Evolutionary conservation across 306 rosid genomes (phyloP).

Genomic region (Corylus heterophylla): DNA sequence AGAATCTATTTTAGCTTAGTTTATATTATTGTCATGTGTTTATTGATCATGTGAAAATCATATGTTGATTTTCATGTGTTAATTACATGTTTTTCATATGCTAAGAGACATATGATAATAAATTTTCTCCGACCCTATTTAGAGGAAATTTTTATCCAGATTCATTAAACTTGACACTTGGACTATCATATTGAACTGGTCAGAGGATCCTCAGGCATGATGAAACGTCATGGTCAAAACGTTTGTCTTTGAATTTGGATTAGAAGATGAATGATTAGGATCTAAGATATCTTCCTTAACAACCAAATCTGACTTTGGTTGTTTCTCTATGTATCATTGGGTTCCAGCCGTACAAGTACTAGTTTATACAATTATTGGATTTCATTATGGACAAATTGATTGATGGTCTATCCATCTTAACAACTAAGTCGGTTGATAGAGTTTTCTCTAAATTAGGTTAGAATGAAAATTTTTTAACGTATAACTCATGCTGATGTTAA

Average conservation of each 20-base stretch:
- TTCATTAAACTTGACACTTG: not conserved
- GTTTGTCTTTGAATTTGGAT: not conserved
- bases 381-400: slow-evolving; percentile 1
- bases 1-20: too few species aligned
- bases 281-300: not conserved
- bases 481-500: too few species aligned
- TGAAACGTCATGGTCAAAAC: not conserved
- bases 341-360: not conserved
- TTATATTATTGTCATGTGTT: too few species aligned
- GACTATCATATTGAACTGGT: not conserved
- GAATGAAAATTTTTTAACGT: too few species aligned
- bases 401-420: slow-evolving; percentile 14
- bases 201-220: not conserved
- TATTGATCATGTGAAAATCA: too few species aligned
- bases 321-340: not conserved
- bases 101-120: too few species aligned
- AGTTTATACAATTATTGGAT: slow-evolving; percentile 20
- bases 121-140: too few species aligned
- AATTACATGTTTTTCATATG: too few species aligned
- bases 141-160: not conserved
- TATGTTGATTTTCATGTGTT: too few species aligned
- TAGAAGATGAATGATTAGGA: not conserved
- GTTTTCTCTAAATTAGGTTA: too few species aligned
- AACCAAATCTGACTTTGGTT: not conserved
- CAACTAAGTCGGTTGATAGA: slow-evolving; percentile 3